A percentile compares a stretch with the other conserved stretches of the same genome.
These are phyloP conservation scores for Auriculariales sp. DNA, from an alignment of 768 basidiomycete genomes.

Conservation along the genomic window DNA sequence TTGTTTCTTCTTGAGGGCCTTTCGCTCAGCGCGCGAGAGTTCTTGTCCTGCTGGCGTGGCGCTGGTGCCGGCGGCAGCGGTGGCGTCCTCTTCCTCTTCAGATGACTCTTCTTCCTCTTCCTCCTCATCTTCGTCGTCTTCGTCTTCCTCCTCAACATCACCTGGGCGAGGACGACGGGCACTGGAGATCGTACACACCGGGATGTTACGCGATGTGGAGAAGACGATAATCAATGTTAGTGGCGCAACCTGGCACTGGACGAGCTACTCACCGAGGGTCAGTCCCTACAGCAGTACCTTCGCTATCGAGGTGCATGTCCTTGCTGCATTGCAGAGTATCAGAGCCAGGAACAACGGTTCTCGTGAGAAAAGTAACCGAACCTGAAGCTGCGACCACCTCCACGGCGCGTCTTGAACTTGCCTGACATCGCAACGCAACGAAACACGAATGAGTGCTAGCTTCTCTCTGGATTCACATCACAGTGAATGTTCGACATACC, in stretches of 20 bases:
- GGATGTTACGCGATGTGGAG: constrained; percentile 4
- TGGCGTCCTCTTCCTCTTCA: constrained; percentile 15
- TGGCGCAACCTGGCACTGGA: too few relatives aligned
- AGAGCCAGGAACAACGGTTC: background rate
- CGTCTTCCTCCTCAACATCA: constrained; percentile 19
- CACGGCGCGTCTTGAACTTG: constrained; percentile 76
- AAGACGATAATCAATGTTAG: background rate
- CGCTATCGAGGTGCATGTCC: constrained; percentile 41
- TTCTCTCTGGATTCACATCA: too few relatives aligned
- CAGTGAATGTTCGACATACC: too few relatives aligned
- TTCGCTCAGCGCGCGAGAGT: constrained; percentile 55
- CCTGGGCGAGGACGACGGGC: constrained; percentile 1
- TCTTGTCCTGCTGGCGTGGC: constrained; percentile 22
- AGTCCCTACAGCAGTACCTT: constrained; percentile 37
- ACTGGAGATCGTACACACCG: too few relatives aligned
- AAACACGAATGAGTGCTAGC: too few relatives aligned
- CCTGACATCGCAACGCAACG: too few relatives aligned
- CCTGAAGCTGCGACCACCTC: constrained; percentile 81
- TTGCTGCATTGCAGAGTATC: constrained; percentile 24
- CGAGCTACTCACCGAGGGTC: constrained; percentile 30
- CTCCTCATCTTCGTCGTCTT: constrained; percentile 27
- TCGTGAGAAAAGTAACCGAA: constrained; percentile 17
- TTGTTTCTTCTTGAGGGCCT: constrained; percentile 75
- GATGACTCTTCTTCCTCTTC: constrained; percentile 29
- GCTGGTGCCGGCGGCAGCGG: constrained; percentile 11